Base-by-base conservation (phyloP, 1,284 basidiomycete genomes). In the Calocybe gambosa region DNA sequence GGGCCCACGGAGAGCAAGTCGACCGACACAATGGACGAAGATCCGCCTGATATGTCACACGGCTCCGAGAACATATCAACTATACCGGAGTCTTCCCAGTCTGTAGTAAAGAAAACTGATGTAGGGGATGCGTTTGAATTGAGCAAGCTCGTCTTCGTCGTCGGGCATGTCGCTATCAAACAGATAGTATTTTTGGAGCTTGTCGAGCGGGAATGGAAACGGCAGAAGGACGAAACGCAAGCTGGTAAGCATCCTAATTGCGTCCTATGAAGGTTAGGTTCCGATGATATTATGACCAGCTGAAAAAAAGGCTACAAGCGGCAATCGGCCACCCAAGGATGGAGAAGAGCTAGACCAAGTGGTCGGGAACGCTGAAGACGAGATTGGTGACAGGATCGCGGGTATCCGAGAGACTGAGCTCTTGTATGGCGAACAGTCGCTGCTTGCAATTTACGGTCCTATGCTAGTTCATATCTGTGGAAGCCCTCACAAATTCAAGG, bases 111-210 rank as follows among this genome's bases (percentile, higher is more conserved):
- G 12, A 31, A 13, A 12, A 31, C 29, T 8, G 85, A 89, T 51
- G 58, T 77, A 0, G 84, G 84, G 0, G 86, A 93, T 51, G 83
- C 88, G 0, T 97, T 95, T 62, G 78, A 83, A 50, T 75, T 99
- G 13, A 89, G 88, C 46, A 94, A 98, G 62, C 75, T 98, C 15
- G 71, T 99, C 5, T 99, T 98, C 61, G 78, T 91, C 34, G 93
- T 97, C 4, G 96, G 95, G 0, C 95, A 99, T 63, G 89, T 96
- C 15, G 93, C 93, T 5, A 90, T 99, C 67, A 98, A 98, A 66
- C 93, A 99, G 53, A 92, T 98, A 47, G 93, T 96, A 19, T 96
- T 93, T 62, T 79, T 99, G 25, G 95, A 99, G 65, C 74, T 97
- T 36, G 88, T 98, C n/a, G 95, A 99, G 66, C 75, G 94, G 31